Evolutionary conservation across 1,139 yeast species (phyloP).

Genomic region (Kurtzmaniella quercitrusa): DNA sequence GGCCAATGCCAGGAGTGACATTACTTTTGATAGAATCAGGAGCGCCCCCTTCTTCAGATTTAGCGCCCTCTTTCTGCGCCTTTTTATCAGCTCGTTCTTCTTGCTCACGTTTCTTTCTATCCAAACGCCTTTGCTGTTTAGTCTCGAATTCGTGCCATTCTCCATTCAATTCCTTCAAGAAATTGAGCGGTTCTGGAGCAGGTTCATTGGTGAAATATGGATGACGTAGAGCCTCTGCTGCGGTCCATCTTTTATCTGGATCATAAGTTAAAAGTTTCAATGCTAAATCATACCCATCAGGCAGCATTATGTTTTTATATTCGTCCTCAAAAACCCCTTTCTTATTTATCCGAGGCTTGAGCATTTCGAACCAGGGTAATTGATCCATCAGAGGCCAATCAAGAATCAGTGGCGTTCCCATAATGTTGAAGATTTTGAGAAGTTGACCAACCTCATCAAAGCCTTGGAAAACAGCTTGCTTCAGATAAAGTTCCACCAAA

Average conservation of each 20-base stretch:
- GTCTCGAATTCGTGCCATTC: constrained; percentile 99
- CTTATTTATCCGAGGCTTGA: constrained; percentile 55
- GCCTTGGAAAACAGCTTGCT: constrained; percentile 79
- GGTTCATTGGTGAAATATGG: constrained; percentile 73
- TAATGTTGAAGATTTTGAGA: constrained; percentile 64
- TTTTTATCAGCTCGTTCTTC: constrained; percentile 11
- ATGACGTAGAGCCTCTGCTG: constrained; percentile 59
- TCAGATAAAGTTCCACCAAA: constrained; percentile 72
- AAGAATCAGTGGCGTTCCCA: constrained; percentile 82
- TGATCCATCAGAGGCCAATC: constrained; percentile 74
- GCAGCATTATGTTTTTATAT: constrained; percentile 45
- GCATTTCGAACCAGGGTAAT: constrained; percentile 90
- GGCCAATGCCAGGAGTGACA: not conserved
- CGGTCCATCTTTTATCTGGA: constrained; percentile 62
- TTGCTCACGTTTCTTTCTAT: constrained; percentile 42
- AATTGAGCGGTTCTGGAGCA: constrained; percentile 48
- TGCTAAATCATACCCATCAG: constrained; percentile 64
- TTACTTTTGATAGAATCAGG: not conserved
- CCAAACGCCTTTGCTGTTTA: constrained; percentile 70
- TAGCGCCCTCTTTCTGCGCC: not conserved
- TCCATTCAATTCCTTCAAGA: constrained; percentile 56
- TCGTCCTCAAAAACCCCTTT: constrained; percentile 44
- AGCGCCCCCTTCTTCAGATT: not conserved
- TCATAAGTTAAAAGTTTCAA: constrained; percentile 57
- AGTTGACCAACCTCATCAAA: constrained; percentile 84